Evolutionary conservation across 179 eudicot genomes (phyloP).

Genomic region (Beta corolliflora): DNA sequence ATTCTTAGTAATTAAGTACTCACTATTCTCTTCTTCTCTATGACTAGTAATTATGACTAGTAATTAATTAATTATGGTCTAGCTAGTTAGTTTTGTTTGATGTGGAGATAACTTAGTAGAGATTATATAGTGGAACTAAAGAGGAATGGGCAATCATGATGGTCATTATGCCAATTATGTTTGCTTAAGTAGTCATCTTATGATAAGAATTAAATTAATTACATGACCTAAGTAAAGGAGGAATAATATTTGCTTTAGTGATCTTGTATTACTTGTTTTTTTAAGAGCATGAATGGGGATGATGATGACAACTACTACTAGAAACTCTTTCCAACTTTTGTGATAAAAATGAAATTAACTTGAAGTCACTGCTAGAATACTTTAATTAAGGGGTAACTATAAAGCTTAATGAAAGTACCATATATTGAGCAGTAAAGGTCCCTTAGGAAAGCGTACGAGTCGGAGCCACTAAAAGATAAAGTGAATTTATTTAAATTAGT

Average conservation of each 20-base stretch:
- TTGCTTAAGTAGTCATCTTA: slow-evolving; percentile 30
- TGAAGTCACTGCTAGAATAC: slow-evolving; percentile 3
- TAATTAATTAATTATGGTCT: background rate
- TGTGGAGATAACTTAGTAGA: slow-evolving; percentile 7
- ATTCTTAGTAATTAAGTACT: slow-evolving; percentile 6
- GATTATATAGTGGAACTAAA: slow-evolving; percentile 22
- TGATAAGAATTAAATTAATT: slow-evolving; percentile 8
- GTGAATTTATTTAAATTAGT: slow-evolving; percentile 9
- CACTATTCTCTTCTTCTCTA: background rate
- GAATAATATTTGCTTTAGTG: slow-evolving; percentile 25
- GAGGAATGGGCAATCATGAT: slow-evolving; percentile 22
- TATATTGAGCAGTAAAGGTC: slow-evolving; percentile 23
- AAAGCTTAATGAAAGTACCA: slow-evolving; percentile 26
- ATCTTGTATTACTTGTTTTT: background rate
- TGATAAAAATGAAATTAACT: slow-evolving; percentile 18
- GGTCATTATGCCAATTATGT: slow-evolving; percentile 31
- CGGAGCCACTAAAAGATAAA: slow-evolving; percentile 12
- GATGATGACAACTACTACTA: slow-evolving; percentile 37
- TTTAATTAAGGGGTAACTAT: slow-evolving; percentile 24
- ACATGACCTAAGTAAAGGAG: slow-evolving; percentile 14
- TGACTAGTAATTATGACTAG: background rate
- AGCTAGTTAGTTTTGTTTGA: background rate
- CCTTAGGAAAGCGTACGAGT: slow-evolving; percentile 29
- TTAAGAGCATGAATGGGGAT: slow-evolving; percentile 21
- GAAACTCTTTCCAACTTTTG: slow-evolving; percentile 26